Base-by-base conservation (phyloP, 179 eudicot genomes). In the Spergularia azorica region DNA sequence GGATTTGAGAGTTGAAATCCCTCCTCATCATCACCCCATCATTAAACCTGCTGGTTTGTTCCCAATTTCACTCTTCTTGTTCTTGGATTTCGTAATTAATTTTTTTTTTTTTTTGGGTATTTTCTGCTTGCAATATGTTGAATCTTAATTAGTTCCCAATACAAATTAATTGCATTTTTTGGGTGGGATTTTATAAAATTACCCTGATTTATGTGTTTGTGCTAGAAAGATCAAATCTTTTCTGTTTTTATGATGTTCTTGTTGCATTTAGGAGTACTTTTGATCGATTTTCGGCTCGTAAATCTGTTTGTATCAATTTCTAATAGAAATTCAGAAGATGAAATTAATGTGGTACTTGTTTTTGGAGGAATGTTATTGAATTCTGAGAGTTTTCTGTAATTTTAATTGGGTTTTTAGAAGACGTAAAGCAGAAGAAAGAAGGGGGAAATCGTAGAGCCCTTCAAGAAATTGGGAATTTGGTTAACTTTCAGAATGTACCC, bases 381-480 rank as follows among this genome's bases (percentile, higher is more conserved):
- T 36, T 36, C 0, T 62, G 32, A 62, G 10, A 26, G 41, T 55
- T 70, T 26, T 14, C 6, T 17, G 55, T 41, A 38, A 17, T 58
- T 10, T 21, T 38, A 21, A 36, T 9, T 63, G n/a, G 78, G 5
- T 43, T 63, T 50, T 63, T 71, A 80, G 88, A 86, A 41, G 85
- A 80, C 32, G 70, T 75, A 18, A 86, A 81, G 81, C 83, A 73
- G 76, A 83, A 79, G 84, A 84, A 81, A 72, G 87, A 80, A 81
- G 79, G 43, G 14, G 88, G 84, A 66, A 86, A 79, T 63, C 79
- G 88, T 17, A 41, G 81, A 81, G 83, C 88, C 2, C 85, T 86
- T 62, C 84, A 83, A 83, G 88, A 86, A 71, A 86, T 86, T 70
- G 79, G 86, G 39, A 86, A 86, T 76, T 15, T 81, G 63, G 84